Percentiles rank a stretch among this genome's conserved stretches.
Evolutionary conservation across 345 rosid species (phyloP).

Genomic region (Hypericum perforatum): DNA sequence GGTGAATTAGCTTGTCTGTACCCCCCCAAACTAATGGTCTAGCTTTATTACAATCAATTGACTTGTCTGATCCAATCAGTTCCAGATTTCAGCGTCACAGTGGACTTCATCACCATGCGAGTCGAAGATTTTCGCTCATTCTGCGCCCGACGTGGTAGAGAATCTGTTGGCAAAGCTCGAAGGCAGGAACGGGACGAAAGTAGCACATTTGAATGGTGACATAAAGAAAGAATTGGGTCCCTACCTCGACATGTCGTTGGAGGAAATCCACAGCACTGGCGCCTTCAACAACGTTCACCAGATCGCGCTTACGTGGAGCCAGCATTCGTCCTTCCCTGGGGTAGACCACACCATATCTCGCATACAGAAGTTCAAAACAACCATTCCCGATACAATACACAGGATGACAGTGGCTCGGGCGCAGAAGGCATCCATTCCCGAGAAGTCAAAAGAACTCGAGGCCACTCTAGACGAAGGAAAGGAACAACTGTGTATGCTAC

Average conservation of each 20-base stretch:
- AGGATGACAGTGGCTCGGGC: neutral
- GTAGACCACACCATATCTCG: neutral
- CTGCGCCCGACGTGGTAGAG: neutral
- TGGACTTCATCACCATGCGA: too few relatives aligned
- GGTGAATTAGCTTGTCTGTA: too few relatives aligned
- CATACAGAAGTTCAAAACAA: neutral
- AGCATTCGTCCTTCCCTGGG: neutral
- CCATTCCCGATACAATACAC: neutral
- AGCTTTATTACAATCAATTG: too few relatives aligned
- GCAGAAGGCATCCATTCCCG: neutral
- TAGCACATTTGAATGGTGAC: neutral
- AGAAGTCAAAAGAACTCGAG: neutral
- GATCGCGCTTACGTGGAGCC: neutral
- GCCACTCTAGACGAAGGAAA: neutral
- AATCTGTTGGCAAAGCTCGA: neutral
- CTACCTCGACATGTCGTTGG: neutral
- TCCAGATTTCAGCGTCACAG: too few relatives aligned
- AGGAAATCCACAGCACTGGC: neutral
- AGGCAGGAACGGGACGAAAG: neutral
- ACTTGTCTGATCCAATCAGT: too few relatives aligned
- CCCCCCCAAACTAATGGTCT: too few relatives aligned
- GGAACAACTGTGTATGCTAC: neutral
- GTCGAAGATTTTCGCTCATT: too few relatives aligned
- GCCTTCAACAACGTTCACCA: neutral
- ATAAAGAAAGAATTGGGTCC: neutral